Evolutionary conservation across 2,329 filamentous ascomycete species (phyloP), one percentile per base, ranked within the genome.

Genomic region (Microsporum audouinii): DNA sequence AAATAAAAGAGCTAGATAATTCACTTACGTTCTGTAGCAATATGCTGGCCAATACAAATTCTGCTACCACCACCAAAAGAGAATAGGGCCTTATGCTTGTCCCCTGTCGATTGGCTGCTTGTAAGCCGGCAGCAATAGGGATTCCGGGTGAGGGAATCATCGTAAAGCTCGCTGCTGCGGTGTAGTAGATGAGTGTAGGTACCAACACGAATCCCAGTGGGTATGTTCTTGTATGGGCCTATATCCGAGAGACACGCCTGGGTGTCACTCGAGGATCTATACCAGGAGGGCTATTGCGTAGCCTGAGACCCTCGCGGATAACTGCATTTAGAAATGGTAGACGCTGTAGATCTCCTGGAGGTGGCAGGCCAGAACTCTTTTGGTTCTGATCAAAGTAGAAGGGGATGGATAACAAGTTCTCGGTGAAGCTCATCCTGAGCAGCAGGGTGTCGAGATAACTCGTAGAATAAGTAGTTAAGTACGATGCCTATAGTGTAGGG

Each of bases 401-500:
- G 29, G 60, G 60, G 1, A 39, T 38, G 4, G n/a, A 6, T 3
- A 63, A 55, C 29, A 36, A 63, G 53, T 33, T 63, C 61, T n/a
- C 58, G 39, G 23, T 56, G 61, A 41, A 63, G 55, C 53, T 63
- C 34, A 17, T 63, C 61, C 38, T 63, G 61, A 31, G 55, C 38
- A 27, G 60, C 38, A 39, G 55, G 58, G 14, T 61, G 59, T 53
- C 59, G 58, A 43, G 61, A 63, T 34, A 63, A 31, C 23, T 63
- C 55, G 1, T 58, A 56, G n/a, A 63, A 58, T 47, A 63, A 49
- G 55, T 61, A 63, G 2, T 58, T 60, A 23, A 63, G 60, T 8
- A 59, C 58, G 29, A 63, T 59, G 17, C 58, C 61, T 58, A 41
- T 1, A 79, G 7, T n/a, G 14, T 23, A 43, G 17, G n/a, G 17